Conservation (phyloP, 2,329 filamentous ascomycete species). For the Cercospora nicotianae region DNA sequence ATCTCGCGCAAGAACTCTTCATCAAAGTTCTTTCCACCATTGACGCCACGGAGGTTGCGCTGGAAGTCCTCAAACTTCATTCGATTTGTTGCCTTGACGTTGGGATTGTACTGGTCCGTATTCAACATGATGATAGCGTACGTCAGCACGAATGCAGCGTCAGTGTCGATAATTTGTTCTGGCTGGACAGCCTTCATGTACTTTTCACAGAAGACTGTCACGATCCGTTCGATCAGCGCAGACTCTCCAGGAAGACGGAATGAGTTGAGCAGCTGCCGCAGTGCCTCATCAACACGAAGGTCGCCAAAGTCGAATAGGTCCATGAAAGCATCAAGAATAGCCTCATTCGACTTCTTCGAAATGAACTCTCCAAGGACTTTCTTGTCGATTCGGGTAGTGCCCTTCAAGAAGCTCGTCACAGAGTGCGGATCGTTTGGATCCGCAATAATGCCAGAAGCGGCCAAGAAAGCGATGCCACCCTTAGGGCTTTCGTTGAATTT, state of each 20-base stretch:
- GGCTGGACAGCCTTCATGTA: constrained; percentile 72
- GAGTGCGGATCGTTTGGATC: constrained; percentile 71
- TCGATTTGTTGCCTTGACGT: constrained; percentile 72
- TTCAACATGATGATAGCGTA: constrained; percentile 98
- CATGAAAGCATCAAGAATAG: constrained; percentile 81
- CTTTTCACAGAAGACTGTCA: constrained; percentile 81
- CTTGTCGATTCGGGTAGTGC: constrained; percentile 86
- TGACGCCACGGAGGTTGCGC: constrained; percentile 86
- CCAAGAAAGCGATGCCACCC: constrained; percentile 79
- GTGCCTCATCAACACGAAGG: constrained; percentile 85
- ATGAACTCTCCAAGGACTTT: constrained; percentile 88
- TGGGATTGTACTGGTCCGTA: constrained; percentile 94
- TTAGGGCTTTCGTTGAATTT: constrained; percentile 98
- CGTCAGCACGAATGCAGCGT: constrained; percentile 84
- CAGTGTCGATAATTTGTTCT: constrained; percentile 76
- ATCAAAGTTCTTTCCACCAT: constrained; percentile 80
- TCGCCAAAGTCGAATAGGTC: constrained; percentile 83
- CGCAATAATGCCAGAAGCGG: constrained; percentile 80
- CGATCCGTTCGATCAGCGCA: constrained; percentile 86
- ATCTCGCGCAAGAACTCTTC: constrained; percentile 81
- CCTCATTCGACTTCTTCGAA: constrained; percentile 85
- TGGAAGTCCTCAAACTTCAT: constrained; percentile 85
- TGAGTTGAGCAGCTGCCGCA: constrained; percentile 81
- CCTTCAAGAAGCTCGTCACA: constrained; percentile 83
- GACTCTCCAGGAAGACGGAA: constrained; percentile 95